Base-by-base conservation (phyloP, 331 rosid species). In the Acacia pycnantha region DNA sequence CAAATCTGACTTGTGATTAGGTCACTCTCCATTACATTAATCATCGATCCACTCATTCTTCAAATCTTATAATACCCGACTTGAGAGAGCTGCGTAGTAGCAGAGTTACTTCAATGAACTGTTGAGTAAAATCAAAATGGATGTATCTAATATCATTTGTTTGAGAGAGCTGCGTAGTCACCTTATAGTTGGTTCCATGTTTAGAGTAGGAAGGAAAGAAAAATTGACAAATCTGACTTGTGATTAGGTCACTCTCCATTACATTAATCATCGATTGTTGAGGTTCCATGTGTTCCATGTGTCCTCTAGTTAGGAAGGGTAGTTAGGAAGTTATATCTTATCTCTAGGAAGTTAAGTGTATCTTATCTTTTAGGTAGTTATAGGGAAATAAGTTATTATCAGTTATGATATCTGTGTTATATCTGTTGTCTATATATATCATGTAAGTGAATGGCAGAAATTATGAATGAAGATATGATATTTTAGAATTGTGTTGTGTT, bases 111-210 rank as follows among this genome's bases (percentile, higher is more conserved):
- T 53, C 33, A 44, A 71, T 16, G 16, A 62, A 78, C 70, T 48
- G 78, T 31, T 72, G 24, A 54, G 77, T 61, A 5, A 40, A 68
- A 68, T 68, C n/a, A 59, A 79, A 70, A 71, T 83, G 78, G 74
- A 47, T 67, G 70, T 65, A 9, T 56, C 26, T 54, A 3, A 22
- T 58, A 58, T 51, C 71, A 77, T 81, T 73, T 37, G 51, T 78
- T 58, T 58, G 48, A 37, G 81, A 77, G 82, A 70, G 13, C 27
- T 47, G 15, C 13, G 51, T 47, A 47, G 5, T 41, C 68, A 26
- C 37, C 68, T 29, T 26, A 24, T 11, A 24, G 26, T 59, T 59
- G 66, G 31, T 24, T 59, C 11, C 16, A 24, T 35, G 33, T 65
- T 65, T 31, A 2, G 44, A 65, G 71, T 18, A 18, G 11, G 27